Percentiles rank a stretch among this genome's conserved stretches.
Conservation (phyloP, 257 asterid genomes). For the Nicotiana tomentosiformis region DNA sequence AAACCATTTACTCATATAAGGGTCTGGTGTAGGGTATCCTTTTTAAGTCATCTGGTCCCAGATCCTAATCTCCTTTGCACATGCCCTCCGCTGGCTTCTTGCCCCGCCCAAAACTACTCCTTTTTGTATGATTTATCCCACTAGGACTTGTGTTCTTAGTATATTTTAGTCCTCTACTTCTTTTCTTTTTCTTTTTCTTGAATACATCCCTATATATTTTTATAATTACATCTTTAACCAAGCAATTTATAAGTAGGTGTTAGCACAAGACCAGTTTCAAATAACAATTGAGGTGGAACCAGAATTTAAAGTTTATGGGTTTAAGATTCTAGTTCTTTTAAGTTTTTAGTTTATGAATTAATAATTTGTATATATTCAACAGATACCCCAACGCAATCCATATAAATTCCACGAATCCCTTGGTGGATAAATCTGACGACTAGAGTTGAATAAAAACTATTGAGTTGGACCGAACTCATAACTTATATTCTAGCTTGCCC, state of each 20-base stretch:
- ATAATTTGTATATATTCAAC: no score
- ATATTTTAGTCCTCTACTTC: background rate
- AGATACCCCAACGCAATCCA: no score
- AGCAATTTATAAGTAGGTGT: background rate
- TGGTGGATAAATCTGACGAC: no score
- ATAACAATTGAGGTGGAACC: background rate
- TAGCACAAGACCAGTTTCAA: background rate
- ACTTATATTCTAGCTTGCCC: no score
- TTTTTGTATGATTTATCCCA: background rate
- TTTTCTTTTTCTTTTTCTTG: background rate
- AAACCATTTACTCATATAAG: background rate
- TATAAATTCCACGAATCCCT: no score
- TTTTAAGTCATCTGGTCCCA: slow-evolving; percentile 49
- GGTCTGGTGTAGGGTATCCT: slow-evolving; percentile 13
- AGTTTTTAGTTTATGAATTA: no score
- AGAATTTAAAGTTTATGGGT: no score
- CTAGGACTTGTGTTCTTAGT: background rate
- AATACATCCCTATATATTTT: background rate
- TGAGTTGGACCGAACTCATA: no score
- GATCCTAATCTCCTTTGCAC: slow-evolving; percentile 36
- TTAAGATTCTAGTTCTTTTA: no score
- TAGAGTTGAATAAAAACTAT: no score
- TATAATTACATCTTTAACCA: background rate
- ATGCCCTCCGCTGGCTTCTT: slow-evolving; percentile 37
- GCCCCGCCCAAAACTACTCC: slow-evolving; percentile 8